Conservation (phyloP, 768 basidiomycete genomes). For the Hericium alpestre region DNA sequence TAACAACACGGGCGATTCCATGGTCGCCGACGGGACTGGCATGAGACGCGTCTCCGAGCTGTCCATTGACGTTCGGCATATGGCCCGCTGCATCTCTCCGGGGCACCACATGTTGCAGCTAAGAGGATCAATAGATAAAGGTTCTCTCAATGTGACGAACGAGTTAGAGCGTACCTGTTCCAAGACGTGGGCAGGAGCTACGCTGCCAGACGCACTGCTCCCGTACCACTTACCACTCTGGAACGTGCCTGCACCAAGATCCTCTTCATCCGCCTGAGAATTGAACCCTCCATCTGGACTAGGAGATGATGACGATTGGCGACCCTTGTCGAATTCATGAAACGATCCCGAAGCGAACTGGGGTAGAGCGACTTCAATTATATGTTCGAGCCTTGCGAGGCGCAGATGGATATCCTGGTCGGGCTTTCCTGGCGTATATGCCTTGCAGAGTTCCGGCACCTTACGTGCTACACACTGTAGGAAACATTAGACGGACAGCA, state of each 20-base stretch:
- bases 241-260: constrained; percentile 64
- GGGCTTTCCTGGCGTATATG: constrained; percentile 78
- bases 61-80: constrained; percentile 7
- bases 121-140: not conserved
- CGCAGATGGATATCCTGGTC: constrained; percentile 75
- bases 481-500: constrained; percentile 4
- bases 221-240: constrained; percentile 85
- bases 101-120: constrained; percentile 47
- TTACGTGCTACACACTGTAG: constrained; percentile 71
- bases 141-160: not conserved
- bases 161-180: constrained; percentile 46
- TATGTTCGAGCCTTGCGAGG: constrained; percentile 67
- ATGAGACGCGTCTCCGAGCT: constrained; percentile 2
- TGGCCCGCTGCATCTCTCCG: constrained; percentile 13
- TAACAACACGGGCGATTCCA: constrained; percentile 17
- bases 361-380: constrained; percentile 70
- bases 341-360: constrained; percentile 48
- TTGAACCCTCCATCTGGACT: constrained; percentile 52
- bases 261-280: constrained; percentile 70
- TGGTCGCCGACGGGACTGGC: constrained; percentile 15
- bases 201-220: constrained; percentile 71
- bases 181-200: constrained; percentile 68
- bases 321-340: constrained; percentile 17
- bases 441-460: constrained; percentile 79
- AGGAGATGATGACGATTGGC: constrained; percentile 39